A percentile compares a stretch with the other conserved stretches of the same genome.
phyloP scores from a whole-genome alignment of 768 basidiomycete genomes.

The Boletus vinaceobasis region DNA sequence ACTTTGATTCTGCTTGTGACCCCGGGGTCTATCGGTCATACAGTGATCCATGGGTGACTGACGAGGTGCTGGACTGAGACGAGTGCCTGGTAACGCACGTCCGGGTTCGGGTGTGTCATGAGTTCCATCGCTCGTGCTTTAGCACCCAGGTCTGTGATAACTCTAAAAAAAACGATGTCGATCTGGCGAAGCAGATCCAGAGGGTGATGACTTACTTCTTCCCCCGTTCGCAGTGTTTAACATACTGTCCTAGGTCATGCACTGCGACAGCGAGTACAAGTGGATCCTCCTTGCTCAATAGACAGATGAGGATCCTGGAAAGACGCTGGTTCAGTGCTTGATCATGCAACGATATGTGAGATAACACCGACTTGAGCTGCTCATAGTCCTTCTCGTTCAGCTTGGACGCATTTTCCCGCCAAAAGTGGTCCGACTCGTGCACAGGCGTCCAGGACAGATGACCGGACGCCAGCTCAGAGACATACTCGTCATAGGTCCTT shows the following conservation, averaged over 20 bases:
- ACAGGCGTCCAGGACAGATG: slow-evolving; percentile 95
- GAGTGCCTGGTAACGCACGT: slow-evolving; percentile 91
- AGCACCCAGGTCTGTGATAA: slow-evolving; percentile 79
- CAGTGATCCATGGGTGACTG: slow-evolving; percentile 79
- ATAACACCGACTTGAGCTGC: slow-evolving; percentile 66
- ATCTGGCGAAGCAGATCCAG: background rate
- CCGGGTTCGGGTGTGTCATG: slow-evolving; percentile 83
- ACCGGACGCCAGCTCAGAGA: slow-evolving; percentile 83
- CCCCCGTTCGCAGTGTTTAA: slow-evolving; percentile 86
- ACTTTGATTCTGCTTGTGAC: background rate
- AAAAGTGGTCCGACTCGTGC: slow-evolving; percentile 95
- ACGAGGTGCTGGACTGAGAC: slow-evolving; percentile 89
- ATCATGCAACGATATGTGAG: background rate
- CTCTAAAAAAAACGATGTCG: slow-evolving; percentile 38
- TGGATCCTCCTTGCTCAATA: slow-evolving; percentile 68
- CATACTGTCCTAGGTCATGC: slow-evolving; percentile 92
- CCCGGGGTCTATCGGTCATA: slow-evolving; percentile 8
- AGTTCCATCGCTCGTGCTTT: slow-evolving; percentile 89
- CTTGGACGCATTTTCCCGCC: slow-evolving; percentile 90
- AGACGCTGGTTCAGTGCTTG: background rate
- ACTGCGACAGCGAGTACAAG: slow-evolving; percentile 86
- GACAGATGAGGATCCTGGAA: slow-evolving; percentile 64
- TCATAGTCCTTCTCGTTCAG: slow-evolving; percentile 82
- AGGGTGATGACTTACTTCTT: slow-evolving; percentile 65
- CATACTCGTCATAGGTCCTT: slow-evolving; percentile 96